Conservation (phyloP, 1,284 basidiomycete genomes). For the Hymenochaete sp. region DNA sequence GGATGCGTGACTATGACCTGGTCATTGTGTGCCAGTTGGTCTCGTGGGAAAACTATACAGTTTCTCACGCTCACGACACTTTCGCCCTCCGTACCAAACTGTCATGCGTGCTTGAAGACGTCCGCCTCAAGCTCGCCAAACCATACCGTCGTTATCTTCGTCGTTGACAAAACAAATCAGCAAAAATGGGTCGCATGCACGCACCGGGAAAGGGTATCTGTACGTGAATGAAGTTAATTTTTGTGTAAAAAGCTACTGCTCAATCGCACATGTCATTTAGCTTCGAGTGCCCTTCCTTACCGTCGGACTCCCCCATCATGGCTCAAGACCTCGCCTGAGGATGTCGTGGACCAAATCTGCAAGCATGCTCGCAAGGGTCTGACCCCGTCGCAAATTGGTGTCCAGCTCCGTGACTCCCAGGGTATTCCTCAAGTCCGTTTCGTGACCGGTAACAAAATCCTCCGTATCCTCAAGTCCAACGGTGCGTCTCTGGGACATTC, state of each 20-base stretch:
- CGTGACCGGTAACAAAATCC: slow-evolving; percentile 99
- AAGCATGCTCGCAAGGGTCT: slow-evolving; percentile 98
- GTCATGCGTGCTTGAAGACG: no score
- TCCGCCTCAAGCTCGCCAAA: slow-evolving; percentile 1
- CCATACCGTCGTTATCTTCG: slow-evolving; percentile 2
- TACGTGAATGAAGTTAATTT: slow-evolving; percentile 44
- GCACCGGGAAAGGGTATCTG: slow-evolving; percentile 98
- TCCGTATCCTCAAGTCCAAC: slow-evolving; percentile 94
- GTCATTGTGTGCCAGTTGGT: no score
- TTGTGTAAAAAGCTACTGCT: slow-evolving; percentile 15
- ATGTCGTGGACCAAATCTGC: slow-evolving; percentile 93
- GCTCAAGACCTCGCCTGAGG: slow-evolving; percentile 95
- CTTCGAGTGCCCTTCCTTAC: slow-evolving; percentile 97
- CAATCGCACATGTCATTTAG: slow-evolving; percentile 36
- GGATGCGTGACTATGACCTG: no score
- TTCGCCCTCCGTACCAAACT: no score
- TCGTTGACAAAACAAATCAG: slow-evolving; percentile 11
- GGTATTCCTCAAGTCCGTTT: slow-evolving; percentile 96
- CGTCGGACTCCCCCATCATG: slow-evolving; percentile 90
- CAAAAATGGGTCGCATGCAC: slow-evolving; percentile 88
- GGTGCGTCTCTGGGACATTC: slow-evolving; percentile 44
- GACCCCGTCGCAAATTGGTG: slow-evolving; percentile 97
- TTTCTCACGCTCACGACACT: no score
- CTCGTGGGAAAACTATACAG: no score
- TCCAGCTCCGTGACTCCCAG: slow-evolving; percentile 95